Conservation (phyloP, 805 yeast genomes). For the Candida dajiaensis region DNA sequence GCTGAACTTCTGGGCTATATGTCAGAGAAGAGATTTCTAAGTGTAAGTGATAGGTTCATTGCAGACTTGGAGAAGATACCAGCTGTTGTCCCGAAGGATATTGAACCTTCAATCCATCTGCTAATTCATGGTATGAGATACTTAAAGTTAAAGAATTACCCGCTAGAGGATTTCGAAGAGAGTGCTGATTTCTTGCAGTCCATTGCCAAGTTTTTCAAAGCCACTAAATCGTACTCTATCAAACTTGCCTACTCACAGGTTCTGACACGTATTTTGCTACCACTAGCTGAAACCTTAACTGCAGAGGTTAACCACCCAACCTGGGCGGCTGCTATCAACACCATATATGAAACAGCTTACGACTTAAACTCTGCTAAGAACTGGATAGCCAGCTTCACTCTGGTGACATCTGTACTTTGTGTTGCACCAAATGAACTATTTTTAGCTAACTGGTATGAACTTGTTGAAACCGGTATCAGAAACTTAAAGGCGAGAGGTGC, state of each 20-base stretch:
- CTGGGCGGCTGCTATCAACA: conserved; percentile 79
- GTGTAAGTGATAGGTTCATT: conserved; percentile 89
- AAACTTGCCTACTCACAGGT: conserved; percentile 82
- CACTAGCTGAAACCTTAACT: conserved; percentile 78
- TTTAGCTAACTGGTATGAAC: conserved; percentile 59
- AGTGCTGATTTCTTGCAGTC: conserved; percentile 87
- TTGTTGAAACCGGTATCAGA: conserved; percentile 57
- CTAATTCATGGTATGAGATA: conserved; percentile 91
- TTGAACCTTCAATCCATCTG: conserved; percentile 60
- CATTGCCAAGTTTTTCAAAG: conserved; percentile 72
- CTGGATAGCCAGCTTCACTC: conserved; percentile 64
- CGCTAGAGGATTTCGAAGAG: conserved; percentile 87
- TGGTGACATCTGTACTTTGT: conserved; percentile 68
- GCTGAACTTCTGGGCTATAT: conserved; percentile 86
- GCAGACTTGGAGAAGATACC: conserved; percentile 88
- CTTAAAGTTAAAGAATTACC: conserved; percentile 70
- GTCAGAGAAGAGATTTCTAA: conserved; percentile 77
- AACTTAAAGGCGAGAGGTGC: conserved; percentile 60
- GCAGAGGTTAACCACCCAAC: conserved; percentile 96
- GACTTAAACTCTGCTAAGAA: conserved; percentile 40
- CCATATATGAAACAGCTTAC: conserved; percentile 46
- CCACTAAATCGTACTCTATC: conserved; percentile 59
- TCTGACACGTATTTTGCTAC: conserved; percentile 63
- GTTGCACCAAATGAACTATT: conserved; percentile 79
- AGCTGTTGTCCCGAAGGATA: conserved; percentile 37